Percentiles rank a stretch among this genome's conserved stretches.
phyloP scores from a whole-genome alignment of 2,329 filamentous ascomycete genomes.

The Ophiostoma quercus region DNA sequence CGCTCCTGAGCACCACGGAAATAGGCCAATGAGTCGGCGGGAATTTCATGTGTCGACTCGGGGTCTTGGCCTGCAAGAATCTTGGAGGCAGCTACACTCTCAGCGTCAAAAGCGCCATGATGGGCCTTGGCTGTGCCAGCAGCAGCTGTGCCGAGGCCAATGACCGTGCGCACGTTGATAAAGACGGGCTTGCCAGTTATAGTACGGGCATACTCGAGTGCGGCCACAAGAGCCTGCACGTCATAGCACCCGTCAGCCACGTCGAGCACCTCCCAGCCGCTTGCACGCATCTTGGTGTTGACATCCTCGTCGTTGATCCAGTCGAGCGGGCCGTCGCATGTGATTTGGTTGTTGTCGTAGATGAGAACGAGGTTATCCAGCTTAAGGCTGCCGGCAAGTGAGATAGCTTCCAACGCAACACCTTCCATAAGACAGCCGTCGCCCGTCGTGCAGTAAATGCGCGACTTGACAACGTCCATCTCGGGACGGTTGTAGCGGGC shows the following conservation, averaged over 20 bases:
- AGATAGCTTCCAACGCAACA: conserved; percentile 52
- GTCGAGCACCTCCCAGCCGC: conserved; percentile 53
- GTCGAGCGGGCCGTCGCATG: conserved; percentile 53
- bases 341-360: conserved; percentile 58
- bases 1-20: too few species aligned
- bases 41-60: too few species aligned
- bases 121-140: conserved; percentile 50
- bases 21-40: too few species aligned
- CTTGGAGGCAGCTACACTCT: conserved; percentile 53
- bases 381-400: conserved; percentile 50
- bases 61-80: too few species aligned
- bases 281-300: conserved; percentile 49
- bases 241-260: conserved; percentile 50
- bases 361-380: conserved; percentile 54
- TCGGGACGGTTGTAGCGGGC: conserved; percentile 49
- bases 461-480: conserved; percentile 42
- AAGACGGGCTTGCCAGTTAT: conserved; percentile 34
- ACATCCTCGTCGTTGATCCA: conserved; percentile 40
- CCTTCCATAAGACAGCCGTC: conserved; percentile 58
- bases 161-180: conserved; percentile 53
- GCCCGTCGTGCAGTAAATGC: conserved; percentile 52
- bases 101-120: conserved; percentile 51
- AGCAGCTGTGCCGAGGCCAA: conserved; percentile 46
- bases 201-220: conserved; percentile 32
- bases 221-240: conserved; percentile 40